Conservation (phyloP, 2,329 filamentous ascomycete genomes). For the Penicillium sp. region DNA sequence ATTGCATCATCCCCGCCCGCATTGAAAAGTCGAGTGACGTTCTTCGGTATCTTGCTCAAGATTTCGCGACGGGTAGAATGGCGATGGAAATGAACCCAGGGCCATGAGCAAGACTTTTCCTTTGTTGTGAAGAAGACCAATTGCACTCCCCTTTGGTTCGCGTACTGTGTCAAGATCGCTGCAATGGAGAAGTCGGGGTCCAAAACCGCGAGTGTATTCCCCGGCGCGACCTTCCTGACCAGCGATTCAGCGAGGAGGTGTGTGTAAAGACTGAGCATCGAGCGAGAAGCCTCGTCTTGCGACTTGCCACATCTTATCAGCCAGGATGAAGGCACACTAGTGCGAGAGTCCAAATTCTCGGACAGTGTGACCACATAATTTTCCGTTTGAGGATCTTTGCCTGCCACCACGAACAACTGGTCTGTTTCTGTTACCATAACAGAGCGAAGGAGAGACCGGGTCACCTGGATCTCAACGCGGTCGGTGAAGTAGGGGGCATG, state of each 20-base stretch:
- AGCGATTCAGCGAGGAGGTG: conserved; percentile 15
- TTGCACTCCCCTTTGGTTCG: conserved; percentile 11
- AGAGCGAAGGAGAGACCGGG: conserved; percentile 13
- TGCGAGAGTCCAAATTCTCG: conserved; percentile 10
- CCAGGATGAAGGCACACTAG: conserved; percentile 11
- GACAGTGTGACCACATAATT: conserved; percentile 13
- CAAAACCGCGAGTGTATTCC: conserved; percentile 14
- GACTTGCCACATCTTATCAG: conserved; percentile 6
- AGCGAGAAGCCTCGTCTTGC: conserved; percentile 4
- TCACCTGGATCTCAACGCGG: conserved; percentile 10
- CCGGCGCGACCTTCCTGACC: conserved; percentile 6
- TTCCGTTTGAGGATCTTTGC: conserved; percentile 2
- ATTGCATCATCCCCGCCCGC: conserved; percentile 5
- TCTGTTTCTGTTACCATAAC: conserved; percentile 8
- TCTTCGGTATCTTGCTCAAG: conserved; percentile 8
- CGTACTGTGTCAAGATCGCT: conserved; percentile 11
- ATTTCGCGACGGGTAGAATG: conserved; percentile 16
- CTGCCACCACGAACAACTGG: conserved; percentile 15
- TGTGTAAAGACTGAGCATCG: conserved; percentile 15
- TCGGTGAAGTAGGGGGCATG: not conserved
- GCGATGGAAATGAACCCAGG: conserved; percentile 19
- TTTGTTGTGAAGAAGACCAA: conserved; percentile 19
- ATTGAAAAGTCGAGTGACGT: conserved; percentile 10
- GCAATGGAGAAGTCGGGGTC: conserved; percentile 21
- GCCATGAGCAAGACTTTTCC: conserved; percentile 6